A percentile compares a stretch with the other conserved stretches of the same genome.
phyloP scores from a whole-genome alignment of 2,329 filamentous ascomycete species.

The Hymenoscyphus fraxineus region DNA sequence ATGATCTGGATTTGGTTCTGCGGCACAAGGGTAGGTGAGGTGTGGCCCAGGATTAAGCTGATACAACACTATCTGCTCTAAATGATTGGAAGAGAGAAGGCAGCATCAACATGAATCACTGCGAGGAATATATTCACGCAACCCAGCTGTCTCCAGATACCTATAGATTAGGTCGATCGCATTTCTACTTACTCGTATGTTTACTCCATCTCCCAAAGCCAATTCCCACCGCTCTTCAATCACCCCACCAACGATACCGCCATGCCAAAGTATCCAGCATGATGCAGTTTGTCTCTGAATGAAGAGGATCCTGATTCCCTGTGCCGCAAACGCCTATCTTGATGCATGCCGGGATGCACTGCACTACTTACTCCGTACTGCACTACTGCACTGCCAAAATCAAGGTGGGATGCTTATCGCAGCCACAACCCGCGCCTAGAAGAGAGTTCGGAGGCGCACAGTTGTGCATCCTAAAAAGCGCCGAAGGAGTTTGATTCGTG shows the following conservation, averaged over 20 bases:
- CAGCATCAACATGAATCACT: background rate
- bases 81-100: background rate
- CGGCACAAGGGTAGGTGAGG: background rate
- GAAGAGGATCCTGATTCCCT: background rate
- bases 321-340: constrained; percentile 1
- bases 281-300: background rate
- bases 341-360: background rate
- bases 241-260: background rate
- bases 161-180: too few species aligned
- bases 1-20: background rate
- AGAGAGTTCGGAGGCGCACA: background rate
- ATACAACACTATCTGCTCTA: background rate
- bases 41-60: background rate
- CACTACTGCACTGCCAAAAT: background rate
- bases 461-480: background rate
- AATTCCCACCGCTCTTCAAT: background rate
- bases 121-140: background rate
- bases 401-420: background rate
- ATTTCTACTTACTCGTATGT: background rate
- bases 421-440: background rate
- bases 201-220: background rate
- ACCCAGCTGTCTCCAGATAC: background rate
- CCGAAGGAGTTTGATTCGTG: background rate
- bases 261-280: background rate
- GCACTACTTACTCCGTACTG: too few species aligned